phyloP scores from a whole-genome alignment of 345 rosid species.

The Brassica juncea region DNA sequence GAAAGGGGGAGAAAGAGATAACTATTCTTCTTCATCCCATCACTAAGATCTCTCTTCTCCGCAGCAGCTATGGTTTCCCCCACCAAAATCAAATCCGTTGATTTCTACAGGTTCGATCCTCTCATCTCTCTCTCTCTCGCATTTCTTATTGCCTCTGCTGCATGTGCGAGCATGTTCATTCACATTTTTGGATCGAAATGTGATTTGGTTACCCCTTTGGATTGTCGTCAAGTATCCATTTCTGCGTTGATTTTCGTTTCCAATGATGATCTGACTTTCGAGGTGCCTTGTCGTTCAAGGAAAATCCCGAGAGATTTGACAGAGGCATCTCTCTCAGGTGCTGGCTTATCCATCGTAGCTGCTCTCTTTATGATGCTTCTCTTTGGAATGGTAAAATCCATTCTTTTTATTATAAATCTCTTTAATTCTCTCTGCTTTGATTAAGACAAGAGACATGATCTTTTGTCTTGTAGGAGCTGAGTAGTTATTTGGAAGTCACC shows the following conservation, averaged over 20 bases:
- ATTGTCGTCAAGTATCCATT: background rate
- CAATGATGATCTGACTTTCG: constrained; percentile 9
- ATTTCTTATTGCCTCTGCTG: background rate
- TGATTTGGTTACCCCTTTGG: background rate
- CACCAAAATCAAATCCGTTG: constrained; percentile 68
- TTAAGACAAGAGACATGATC: background rate
- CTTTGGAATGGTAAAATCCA: constrained; percentile 84
- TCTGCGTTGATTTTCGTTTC: background rate
- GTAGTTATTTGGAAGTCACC: constrained; percentile 67
- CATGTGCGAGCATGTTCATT: background rate
- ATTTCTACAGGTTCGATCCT: constrained; percentile 62
- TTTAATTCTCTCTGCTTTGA: background rate
- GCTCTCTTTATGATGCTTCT: constrained; percentile 86
- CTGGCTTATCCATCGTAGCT: constrained; percentile 87
- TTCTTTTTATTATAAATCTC: background rate
- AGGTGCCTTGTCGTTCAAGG: constrained; percentile 47
- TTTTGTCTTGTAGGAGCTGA: constrained; percentile 54
- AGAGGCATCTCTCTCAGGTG: constrained; percentile 95
- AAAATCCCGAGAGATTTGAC: constrained; percentile 99
- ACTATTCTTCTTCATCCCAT: background rate
- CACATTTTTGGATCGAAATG: constrained; percentile 13
- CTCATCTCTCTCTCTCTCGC: constrained; percentile 4
- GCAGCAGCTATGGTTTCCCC: constrained; percentile 57
- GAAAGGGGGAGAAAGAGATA: constrained; percentile 18
- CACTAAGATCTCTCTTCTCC: constrained; percentile 27